Conservation (phyloP, 805 yeast species). For the Kluyveromyces nonfermentans region DNA sequence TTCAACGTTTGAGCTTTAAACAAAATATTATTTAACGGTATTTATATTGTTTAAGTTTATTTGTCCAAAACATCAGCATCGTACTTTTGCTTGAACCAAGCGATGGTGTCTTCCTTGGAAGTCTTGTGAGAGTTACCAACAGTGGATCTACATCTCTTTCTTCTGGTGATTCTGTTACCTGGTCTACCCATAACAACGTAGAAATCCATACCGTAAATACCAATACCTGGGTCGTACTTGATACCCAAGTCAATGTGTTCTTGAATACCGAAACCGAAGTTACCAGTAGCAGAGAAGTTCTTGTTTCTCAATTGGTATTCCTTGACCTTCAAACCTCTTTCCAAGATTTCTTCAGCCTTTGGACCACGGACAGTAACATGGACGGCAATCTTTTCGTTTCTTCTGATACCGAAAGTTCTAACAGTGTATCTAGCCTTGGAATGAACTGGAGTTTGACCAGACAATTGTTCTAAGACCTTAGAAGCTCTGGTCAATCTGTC, state of each 20-base stretch:
- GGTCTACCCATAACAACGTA: constrained; percentile 99
- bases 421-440: constrained; percentile 99
- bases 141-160: constrained; percentile 86
- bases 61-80: constrained; percentile 95
- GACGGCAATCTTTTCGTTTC: constrained; percentile 99
- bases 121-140: constrained; percentile 92
- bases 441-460: constrained; percentile 99
- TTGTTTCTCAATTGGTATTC: constrained; percentile 92
- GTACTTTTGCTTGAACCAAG: constrained; percentile 99
- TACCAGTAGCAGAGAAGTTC: constrained; percentile 98
- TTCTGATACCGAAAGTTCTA: constrained; percentile 99
- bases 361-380: constrained; percentile 99
- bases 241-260: constrained; percentile 99
- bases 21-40: neutral
- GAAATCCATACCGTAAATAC: constrained; percentile 99
- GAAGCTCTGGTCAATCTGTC: constrained; percentile 99
- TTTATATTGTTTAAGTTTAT: constrained; percentile 29
- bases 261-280: constrained; percentile 99
- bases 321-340: constrained; percentile 99
- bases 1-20: neutral
- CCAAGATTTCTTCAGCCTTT: constrained; percentile 98
- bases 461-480: constrained; percentile 98
- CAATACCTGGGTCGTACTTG: constrained; percentile 99
- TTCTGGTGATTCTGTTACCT: constrained; percentile 97
- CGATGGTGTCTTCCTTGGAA: constrained; percentile 85